Conservation (phyloP, 345 rosid genomes). For the Aurinia saxatilis region DNA sequence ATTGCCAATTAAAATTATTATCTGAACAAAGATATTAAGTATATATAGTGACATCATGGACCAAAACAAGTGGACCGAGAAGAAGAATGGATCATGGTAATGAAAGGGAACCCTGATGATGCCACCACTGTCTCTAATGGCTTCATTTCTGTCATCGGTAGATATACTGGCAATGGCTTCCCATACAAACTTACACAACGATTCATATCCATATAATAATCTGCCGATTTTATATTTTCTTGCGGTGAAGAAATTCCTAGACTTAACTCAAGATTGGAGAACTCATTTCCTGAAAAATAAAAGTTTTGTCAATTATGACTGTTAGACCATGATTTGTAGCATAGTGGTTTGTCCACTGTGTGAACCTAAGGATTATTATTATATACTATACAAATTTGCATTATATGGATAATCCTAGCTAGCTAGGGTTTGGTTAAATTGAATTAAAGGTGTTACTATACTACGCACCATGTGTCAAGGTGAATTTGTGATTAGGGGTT, state of each 20-base stretch:
- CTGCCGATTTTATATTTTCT: neutral
- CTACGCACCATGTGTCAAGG: neutral
- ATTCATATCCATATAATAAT: neutral
- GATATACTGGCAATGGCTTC: neutral
- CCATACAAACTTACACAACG: neutral
- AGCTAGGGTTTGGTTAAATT: neutral
- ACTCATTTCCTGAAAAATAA: constrained; percentile 12
- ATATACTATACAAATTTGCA: neutral
- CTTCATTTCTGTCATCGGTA: neutral
- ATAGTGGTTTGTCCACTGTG: too few species aligned
- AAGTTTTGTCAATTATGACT: too few species aligned
- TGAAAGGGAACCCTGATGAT: constrained; percentile 22
- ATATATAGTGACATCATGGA: neutral
- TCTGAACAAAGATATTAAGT: too few species aligned
- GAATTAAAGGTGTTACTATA: neutral
- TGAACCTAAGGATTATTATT: too few species aligned
- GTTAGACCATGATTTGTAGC: too few species aligned
- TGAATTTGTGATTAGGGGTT: neutral
- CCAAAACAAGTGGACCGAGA: neutral
- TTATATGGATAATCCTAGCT: neutral
- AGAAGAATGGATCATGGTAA: constrained; percentile 7
- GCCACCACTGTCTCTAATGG: neutral
- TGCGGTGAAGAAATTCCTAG: constrained; percentile 52
- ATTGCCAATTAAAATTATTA: too few species aligned
- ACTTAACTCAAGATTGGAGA: constrained; percentile 55